Percentiles rank a stretch among this genome's conserved stretches.
Conservation (phyloP, 2,329 filamentous ascomycete genomes). For the Aspergillus oerlinghausenensis region DNA sequence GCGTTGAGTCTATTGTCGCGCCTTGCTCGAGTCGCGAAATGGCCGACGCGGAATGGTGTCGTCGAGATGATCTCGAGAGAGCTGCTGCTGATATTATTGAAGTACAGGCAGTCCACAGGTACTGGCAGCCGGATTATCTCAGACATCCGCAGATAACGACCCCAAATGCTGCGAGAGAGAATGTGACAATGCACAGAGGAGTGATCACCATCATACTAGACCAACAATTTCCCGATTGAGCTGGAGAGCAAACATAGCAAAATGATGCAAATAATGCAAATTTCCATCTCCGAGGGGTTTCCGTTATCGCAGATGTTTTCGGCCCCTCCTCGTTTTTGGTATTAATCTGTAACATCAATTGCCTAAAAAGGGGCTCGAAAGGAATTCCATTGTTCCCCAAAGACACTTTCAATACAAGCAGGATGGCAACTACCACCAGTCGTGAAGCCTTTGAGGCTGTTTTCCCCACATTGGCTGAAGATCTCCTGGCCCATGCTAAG, state of each 20-base stretch:
- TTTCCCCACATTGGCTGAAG: slow-evolving; percentile 80
- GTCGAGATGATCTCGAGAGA: background rate
- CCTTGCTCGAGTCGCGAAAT: background rate
- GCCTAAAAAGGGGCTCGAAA: background rate
- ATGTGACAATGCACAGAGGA: background rate
- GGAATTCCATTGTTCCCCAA: background rate
- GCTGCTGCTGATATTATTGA: background rate
- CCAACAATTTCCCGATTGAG: background rate
- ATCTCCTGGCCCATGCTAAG: slow-evolving; percentile 72
- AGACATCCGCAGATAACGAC: background rate
- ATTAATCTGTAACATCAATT: background rate
- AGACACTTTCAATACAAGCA: slow-evolving; percentile 6
- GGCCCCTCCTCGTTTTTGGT: slow-evolving; percentile 3
- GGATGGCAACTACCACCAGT: slow-evolving; percentile 68
- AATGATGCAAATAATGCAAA: slow-evolving; percentile 19
- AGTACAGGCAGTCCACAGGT: background rate
- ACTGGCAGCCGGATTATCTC: background rate
- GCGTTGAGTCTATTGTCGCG: background rate
- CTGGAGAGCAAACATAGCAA: slow-evolving; percentile 18
- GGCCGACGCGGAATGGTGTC: background rate
- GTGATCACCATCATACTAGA: background rate
- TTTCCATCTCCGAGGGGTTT: slow-evolving; percentile 8
- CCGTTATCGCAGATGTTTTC: background rate
- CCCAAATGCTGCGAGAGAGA: background rate
- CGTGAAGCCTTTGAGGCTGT: slow-evolving; percentile 75